Evolutionary conservation across 140 eudicot genomes (phyloP).

Genomic region (Stevia rebaudiana): DNA sequence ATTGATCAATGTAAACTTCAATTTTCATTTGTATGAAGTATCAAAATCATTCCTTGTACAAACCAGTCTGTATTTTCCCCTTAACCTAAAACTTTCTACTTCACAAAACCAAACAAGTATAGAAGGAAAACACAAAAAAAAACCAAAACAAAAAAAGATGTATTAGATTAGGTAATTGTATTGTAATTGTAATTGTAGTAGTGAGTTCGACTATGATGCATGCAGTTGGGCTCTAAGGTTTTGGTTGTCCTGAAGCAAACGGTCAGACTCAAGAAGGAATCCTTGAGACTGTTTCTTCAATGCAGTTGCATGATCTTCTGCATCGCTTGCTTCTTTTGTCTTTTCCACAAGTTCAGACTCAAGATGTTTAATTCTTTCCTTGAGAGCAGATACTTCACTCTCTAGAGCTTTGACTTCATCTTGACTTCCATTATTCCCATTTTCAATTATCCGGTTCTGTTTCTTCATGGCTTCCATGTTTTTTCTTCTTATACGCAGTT

Average conservation of each 20-base stretch:
- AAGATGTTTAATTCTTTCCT: slow-evolving; percentile 40
- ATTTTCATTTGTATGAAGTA: slow-evolving; percentile 24
- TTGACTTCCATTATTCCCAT: slow-evolving; percentile 39
- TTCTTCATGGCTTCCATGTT: slow-evolving; percentile 68
- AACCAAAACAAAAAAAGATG: neutral
- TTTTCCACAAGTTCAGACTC: slow-evolving; percentile 51
- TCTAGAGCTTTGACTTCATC: slow-evolving; percentile 63
- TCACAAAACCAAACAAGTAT: slow-evolving; percentile 30
- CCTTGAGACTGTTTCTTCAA: slow-evolving; percentile 79
- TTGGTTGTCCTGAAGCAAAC: slow-evolving; percentile 78
- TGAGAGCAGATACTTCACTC: slow-evolving; percentile 42
- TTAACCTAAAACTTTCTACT: slow-evolving; percentile 17
- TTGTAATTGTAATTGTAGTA: slow-evolving; percentile 8
- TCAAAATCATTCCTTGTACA: slow-evolving; percentile 35
- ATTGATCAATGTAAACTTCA: too few species aligned
- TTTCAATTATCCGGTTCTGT: slow-evolving; percentile 54
- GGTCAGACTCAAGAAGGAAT: slow-evolving; percentile 82
- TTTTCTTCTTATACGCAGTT: slow-evolving; percentile 76
- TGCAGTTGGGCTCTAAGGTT: slow-evolving; percentile 67
- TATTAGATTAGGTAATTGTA: slow-evolving; percentile 14
- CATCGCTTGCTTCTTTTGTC: slow-evolving; percentile 54
- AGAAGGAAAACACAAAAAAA: neutral
- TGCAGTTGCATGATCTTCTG: slow-evolving; percentile 70
- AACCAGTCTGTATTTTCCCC: slow-evolving; percentile 19
- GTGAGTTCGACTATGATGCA: slow-evolving; percentile 35